These are phyloP conservation scores for Metarhizium anisopliae DNA, from an alignment of 2,329 filamentous ascomycete species.

Conservation along the genomic window DNA sequence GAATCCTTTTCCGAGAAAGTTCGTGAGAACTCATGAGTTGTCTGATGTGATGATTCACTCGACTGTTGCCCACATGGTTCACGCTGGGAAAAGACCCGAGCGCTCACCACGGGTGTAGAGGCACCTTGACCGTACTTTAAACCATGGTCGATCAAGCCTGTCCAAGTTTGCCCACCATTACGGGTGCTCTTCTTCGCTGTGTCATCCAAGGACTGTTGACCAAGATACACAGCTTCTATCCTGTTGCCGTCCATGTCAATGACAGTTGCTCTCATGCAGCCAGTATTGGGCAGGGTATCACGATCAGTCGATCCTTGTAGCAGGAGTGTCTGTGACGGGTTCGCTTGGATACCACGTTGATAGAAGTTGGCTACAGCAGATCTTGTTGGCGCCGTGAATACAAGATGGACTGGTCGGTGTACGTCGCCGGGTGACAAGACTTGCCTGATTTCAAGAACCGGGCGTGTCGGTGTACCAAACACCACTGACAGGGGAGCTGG, in stretches of 20 bases:
- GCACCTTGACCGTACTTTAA: neutral
- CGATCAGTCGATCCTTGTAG: neutral
- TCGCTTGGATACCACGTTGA: constrained; percentile 55
- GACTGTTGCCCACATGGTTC: neutral
- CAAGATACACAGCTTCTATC: constrained; percentile 62
- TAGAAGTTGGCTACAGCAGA: constrained; percentile 65
- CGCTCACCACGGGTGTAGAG: neutral
- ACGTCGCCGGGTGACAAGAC: constrained; percentile 20
- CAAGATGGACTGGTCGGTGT: constrained; percentile 38
- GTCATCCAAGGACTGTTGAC: constrained; percentile 20
- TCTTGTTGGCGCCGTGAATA: constrained; percentile 59
- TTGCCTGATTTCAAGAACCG: constrained; percentile 38
- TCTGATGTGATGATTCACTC: neutral
- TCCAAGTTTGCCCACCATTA: neutral
- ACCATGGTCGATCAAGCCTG: neutral
- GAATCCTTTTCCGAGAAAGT: neutral
- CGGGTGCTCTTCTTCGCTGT: constrained; percentile 21
- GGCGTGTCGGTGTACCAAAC: constrained; percentile 27
- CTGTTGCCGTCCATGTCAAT: constrained; percentile 77
- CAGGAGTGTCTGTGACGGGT: constrained; percentile 36
- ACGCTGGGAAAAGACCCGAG: neutral
- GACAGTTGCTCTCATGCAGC: constrained; percentile 41
- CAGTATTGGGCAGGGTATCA: constrained; percentile 3
- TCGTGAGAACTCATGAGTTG: neutral
- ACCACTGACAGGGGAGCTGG: constrained; percentile 22